Evolutionary conservation across 2,329 filamentous ascomycete species (phyloP), one percentile per base, ranked within the genome.

Genomic region (Hypoxylon sp.): DNA sequence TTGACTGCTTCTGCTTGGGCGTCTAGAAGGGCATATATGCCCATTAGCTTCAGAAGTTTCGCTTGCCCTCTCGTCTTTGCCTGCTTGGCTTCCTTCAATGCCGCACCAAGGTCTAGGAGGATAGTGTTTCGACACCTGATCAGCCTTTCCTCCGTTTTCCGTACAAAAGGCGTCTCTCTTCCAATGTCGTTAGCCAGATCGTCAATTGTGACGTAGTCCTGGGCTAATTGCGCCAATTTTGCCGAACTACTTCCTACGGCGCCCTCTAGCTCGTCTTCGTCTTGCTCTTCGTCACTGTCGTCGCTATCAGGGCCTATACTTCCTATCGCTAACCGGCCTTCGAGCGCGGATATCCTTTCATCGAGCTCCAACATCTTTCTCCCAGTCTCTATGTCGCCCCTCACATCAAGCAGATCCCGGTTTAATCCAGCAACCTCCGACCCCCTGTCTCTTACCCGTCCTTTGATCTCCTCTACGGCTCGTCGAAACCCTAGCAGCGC

Each of bases 401-500:
- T 84, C 4, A 94, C 85, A n/a, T 75, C 80, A 67, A 84, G 86
- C 75, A 94, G 87, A 78, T 97, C 89, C n/a, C 82, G 79, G 60
- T 93, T 83, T 56, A 94, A 79, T 3, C 76, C 79, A 38, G 83
- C 83, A 1, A 94, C 87, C 72, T 95, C 90, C 19, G 80, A 79
- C 23, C 87, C 88, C 68, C 91, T 86, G 64, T 86, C 84, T 6
- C 83, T 82, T 0, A 98, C 92, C 17, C 85, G 86, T 9, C 81
- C 82, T 76, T 89, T 89, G 52, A 98, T 86, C 53, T 90, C 90
- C 70, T 93, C 90, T 0, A 98, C 88, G 56, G 96, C 93, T 69
- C 94, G 87, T 66, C 90, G 86, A 75, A 99, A 98, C 0, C 93
- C 93, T 66, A 98, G 79, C 60, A 99, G 81, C 0, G 94, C 93